A percentile compares a stretch with the other conserved stretches of the same genome.
Evolutionary conservation across 768 basidiomycete species (phyloP).

Genomic region (Asterophora parasitica): DNA sequence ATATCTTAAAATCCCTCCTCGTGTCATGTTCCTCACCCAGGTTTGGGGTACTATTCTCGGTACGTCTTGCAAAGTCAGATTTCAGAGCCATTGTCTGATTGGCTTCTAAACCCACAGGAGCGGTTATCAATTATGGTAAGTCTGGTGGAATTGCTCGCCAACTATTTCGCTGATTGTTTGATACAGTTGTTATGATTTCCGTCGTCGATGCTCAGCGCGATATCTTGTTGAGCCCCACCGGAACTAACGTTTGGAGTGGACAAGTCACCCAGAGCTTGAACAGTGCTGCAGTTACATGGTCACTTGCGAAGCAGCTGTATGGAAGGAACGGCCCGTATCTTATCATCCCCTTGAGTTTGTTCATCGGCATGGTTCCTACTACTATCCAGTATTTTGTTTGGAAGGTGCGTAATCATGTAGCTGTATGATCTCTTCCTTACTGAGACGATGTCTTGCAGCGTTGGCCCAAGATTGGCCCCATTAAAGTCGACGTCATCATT

Average conservation of each 20-base stretch:
- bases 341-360: slow-evolving; percentile 47
- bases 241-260: slow-evolving; percentile 61
- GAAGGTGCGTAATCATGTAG: slow-evolving; percentile 30
- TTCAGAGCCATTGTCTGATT: neutral
- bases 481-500: slow-evolving; percentile 46
- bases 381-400: slow-evolving; percentile 49
- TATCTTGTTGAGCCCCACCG: slow-evolving; percentile 43
- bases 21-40: slow-evolving; percentile 41
- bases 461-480: slow-evolving; percentile 49
- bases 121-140: slow-evolving; percentile 35
- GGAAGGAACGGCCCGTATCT: slow-evolving; percentile 51
- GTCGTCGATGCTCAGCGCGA: slow-evolving; percentile 50
- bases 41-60: slow-evolving; percentile 62
- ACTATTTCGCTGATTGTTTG: neutral
- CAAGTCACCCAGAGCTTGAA: slow-evolving; percentile 49
- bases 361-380: slow-evolving; percentile 51
- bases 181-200: slow-evolving; percentile 54
- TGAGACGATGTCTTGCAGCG: slow-evolving; percentile 28
- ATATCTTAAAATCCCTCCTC: slow-evolving; percentile 33
- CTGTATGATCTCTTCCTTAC: neutral
- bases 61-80: slow-evolving; percentile 11
- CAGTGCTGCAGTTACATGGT: slow-evolving; percentile 60
- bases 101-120: slow-evolving; percentile 20
- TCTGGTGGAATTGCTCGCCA: neutral
- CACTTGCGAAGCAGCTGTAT: slow-evolving; percentile 55